phyloP scores from a whole-genome alignment of 2,329 filamentous ascomycete genomes.

The Cercospora canescens region DNA sequence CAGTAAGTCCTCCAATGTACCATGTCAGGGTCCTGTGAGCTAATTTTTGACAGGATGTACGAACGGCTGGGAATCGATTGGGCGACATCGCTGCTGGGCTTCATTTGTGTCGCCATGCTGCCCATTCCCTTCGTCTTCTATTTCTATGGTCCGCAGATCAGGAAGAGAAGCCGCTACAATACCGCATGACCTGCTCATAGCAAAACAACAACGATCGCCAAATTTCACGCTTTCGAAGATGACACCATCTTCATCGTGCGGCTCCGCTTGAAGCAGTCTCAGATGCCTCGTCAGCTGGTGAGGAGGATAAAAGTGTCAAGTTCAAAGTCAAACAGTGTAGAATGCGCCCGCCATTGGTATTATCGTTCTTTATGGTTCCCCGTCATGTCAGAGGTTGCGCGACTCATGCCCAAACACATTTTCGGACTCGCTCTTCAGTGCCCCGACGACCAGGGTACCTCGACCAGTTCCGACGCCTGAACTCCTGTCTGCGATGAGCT shows the following conservation, averaged over 20 bases:
- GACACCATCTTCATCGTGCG: no score
- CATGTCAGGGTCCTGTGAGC: background rate
- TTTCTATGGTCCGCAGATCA: slow-evolving; percentile 31
- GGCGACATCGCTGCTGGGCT: slow-evolving; percentile 46
- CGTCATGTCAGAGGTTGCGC: background rate
- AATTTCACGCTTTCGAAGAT: no score
- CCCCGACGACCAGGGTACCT: background rate
- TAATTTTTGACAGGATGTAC: slow-evolving; percentile 35
- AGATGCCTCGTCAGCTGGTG: no score
- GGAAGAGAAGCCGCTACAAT: slow-evolving; percentile 21
- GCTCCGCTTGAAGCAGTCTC: no score
- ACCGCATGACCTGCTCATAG: background rate
- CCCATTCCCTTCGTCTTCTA: slow-evolving; percentile 42
- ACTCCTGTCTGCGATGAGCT: background rate
- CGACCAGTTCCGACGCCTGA: background rate
- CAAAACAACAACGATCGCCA: background rate
- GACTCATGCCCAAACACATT: background rate
- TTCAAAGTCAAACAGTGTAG: background rate
- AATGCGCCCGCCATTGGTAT: background rate
- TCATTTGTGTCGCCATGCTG: slow-evolving; percentile 40
- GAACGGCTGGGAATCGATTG: slow-evolving; percentile 42
- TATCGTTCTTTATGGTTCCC: background rate
- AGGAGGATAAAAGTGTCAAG: background rate
- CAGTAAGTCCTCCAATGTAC: background rate
- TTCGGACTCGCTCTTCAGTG: background rate